Evolutionary conservation across 2,329 filamentous ascomycete genomes (phyloP).

Genomic region (Cadophora luteo-olivacea): DNA sequence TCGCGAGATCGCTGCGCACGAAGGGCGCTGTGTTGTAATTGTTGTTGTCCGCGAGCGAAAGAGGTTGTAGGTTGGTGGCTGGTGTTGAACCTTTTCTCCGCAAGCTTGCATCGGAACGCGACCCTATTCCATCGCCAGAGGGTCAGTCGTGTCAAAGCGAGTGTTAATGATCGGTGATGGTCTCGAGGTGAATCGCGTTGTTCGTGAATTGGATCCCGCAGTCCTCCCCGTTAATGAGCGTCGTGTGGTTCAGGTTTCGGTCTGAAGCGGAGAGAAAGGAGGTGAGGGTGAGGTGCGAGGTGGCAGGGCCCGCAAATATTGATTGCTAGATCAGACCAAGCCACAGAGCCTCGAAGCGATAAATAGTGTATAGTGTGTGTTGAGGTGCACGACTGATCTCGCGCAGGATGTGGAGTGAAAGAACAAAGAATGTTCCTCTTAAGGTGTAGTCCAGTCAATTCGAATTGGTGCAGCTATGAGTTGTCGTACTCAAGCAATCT

Average conservation of each 20-base stretch:
- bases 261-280: conserved; percentile 16
- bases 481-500: not conserved
- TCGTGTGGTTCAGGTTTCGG: conserved; percentile 12
- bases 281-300: conserved; percentile 7
- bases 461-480: not conserved
- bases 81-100: conserved; percentile 27
- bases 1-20: conserved; percentile 37
- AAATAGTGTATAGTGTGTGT: no score
- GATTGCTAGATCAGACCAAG: conserved; percentile 20
- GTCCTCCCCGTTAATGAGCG: conserved; percentile 26
- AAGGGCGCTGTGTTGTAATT: conserved; percentile 26
- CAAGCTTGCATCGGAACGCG: conserved; percentile 26
- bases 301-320: conserved; percentile 8
- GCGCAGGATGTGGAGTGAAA: conserved; percentile 7
- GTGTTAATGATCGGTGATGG: conserved; percentile 14
- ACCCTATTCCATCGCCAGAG: conserved; percentile 35
- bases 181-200: not conserved
- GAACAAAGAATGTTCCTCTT: conserved; percentile 17
- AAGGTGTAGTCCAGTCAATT: not conserved
- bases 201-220: not conserved
- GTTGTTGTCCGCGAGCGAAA: conserved; percentile 24
- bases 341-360: conserved; percentile 20
- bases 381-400: conserved; percentile 13
- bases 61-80: conserved; percentile 30
- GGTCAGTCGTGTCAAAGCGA: not conserved